Evolutionary conservation across 2,329 filamentous ascomycete genomes (phyloP), one percentile per base, ranked within the genome.

Genomic region (Colletotrichum sp.): DNA sequence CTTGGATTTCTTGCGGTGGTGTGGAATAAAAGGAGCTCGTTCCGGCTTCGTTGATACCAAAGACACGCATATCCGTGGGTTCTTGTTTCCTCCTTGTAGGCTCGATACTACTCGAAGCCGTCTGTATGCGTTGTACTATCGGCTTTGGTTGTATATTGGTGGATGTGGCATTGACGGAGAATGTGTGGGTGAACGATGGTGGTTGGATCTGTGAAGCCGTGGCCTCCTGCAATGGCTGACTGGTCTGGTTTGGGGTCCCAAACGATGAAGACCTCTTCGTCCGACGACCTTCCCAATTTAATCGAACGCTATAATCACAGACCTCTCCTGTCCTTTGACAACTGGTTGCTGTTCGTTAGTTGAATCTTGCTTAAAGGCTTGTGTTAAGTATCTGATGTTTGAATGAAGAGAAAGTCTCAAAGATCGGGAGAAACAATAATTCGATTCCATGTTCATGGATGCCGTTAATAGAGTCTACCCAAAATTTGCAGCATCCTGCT

Each of bases 301-400:
- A 86, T 36, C 94, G 90, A 79, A 96, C 94, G 80, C 92, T 95
- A 83, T 96, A 96, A 84, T 97, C 95, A 86, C 95, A 97, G 63
- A 87, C 86, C 81, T 95, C 94, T 76, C 92, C 92, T 78, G 93
- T 92, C 77, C 92, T 92, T 80, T 92, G 89, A 84, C 95, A 96
- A 81, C 88, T 89, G 70, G 60, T 13, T 16, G 26, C 18, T 18
- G 24, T 57, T 49, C 21, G 63, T 67, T 39, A 52, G 63, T 32
- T 18, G 8, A 24, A 26, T 26, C 64, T 34, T 55, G 28, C 21
- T 21, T 13, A n/a, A 49, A 49, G n/a, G 1, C 13, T 49, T 49
- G n/a, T 21, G 10, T 49, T 12, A 4, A 21, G 44, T n/a, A 8
- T 21, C 44, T 49, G 10, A 12, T 49, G 10, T 49, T 49, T 21